phyloP scores from a whole-genome alignment of 106 monocot species.

The Platanthera guangdongensis region DNA sequence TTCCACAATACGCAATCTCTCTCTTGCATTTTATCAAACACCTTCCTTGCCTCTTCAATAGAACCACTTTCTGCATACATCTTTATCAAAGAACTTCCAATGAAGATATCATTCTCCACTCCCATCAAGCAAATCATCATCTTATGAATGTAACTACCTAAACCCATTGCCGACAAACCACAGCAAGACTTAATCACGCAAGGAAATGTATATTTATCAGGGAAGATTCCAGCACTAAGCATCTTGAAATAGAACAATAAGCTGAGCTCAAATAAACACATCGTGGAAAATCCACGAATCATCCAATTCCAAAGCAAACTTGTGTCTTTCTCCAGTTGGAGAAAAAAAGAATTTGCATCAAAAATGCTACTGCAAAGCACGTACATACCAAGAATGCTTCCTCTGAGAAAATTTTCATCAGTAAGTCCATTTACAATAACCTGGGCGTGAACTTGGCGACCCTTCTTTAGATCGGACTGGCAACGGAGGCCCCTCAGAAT shows the following conservation, averaged over 20 bases:
- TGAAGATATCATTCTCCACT: constrained; percentile 49
- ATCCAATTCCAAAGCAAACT: constrained; percentile 82
- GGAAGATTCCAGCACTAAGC: constrained; percentile 34
- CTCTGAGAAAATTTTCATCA: constrained; percentile 6
- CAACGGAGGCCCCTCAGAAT: constrained; percentile 20
- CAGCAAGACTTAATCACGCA: constrained; percentile 66
- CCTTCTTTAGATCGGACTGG: constrained; percentile 25
- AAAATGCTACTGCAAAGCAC: constrained; percentile 51
- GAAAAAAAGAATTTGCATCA: constrained; percentile 54
- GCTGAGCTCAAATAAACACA: constrained; percentile 40
- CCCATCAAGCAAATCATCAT: constrained; percentile 34
- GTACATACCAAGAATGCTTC: constrained; percentile 57
- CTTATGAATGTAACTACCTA: constrained; percentile 51
- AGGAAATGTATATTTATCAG: constrained; percentile 67
- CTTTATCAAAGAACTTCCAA: constrained; percentile 79
- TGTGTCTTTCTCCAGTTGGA: constrained; percentile 23
- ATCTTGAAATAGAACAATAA: constrained; percentile 85
- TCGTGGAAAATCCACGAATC: constrained; percentile 49
- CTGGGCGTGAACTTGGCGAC: constrained; percentile 52
- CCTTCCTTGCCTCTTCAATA: constrained; percentile 41
- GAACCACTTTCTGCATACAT: constrained; percentile 44
- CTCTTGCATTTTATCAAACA: constrained; percentile 67
- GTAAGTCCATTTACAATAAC: constrained; percentile 23
- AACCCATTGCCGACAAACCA: constrained; percentile 31
- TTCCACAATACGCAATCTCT: constrained; percentile 85